Evolutionary conservation across 2,329 filamentous ascomycete species (phyloP).

Genomic region (Venturia oleaginea): DNA sequence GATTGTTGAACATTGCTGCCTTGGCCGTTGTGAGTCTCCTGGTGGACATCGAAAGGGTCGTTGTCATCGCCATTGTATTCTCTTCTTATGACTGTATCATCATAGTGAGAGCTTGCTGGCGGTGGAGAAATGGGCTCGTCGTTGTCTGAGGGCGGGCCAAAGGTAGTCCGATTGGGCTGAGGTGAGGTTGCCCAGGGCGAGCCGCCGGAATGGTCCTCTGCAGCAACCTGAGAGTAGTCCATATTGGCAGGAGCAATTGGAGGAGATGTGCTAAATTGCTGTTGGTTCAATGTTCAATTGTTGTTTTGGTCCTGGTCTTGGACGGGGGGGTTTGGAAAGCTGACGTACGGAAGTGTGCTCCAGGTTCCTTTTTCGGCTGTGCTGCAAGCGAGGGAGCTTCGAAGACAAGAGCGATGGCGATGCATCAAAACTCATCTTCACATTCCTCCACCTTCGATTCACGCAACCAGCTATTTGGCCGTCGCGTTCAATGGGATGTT

Average conservation of each 20-base stretch:
- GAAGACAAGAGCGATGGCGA: no score
- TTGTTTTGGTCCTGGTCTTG: neutral
- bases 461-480: neutral
- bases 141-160: constrained; percentile 15
- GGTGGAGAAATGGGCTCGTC: constrained; percentile 24
- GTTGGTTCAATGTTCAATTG: neutral
- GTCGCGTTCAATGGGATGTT: constrained; percentile 8
- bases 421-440: neutral
- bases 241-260: constrained; percentile 34
- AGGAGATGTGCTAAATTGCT: constrained; percentile 2
- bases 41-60: neutral
- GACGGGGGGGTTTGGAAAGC: neutral
- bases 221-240: constrained; percentile 55
- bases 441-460: neutral
- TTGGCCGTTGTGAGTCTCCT: constrained; percentile 15
- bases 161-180: constrained; percentile 40
- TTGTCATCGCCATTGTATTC: neutral
- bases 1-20: constrained; percentile 1
- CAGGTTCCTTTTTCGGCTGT: constrained; percentile 10
- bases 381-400: neutral
- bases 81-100: constrained; percentile 22
- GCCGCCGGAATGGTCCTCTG: constrained; percentile 50
- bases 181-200: constrained; percentile 59
- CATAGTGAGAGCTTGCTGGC: constrained; percentile 31
- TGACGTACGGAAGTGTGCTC: constrained; percentile 17